Evolutionary conservation across 2,329 filamentous ascomycete species (phyloP), one percentile per base, ranked within the genome.

Genomic region (Phyllosticta citriasiana): DNA sequence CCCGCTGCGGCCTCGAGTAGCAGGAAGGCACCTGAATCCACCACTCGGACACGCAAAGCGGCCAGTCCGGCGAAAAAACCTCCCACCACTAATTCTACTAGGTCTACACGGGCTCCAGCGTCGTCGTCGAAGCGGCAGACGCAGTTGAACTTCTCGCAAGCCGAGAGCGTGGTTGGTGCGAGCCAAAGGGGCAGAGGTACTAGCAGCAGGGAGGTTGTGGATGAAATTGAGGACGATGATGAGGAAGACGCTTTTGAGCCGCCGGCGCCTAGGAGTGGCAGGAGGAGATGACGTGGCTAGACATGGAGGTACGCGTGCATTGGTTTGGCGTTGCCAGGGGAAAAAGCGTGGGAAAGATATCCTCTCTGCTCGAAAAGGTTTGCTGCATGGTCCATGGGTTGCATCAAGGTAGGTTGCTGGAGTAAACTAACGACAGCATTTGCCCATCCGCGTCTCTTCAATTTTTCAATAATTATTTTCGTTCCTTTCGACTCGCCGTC

Each of bases 231-330:
- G 5, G 73, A 75, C 58, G 65, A 66, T 53, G 63, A 64, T 50
- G 74, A 74, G 60, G 71, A 75, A 62, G 73, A 75, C 61, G 74
- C 73, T 19, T 76, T 76, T 57, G 74, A 76, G 57, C 71, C 74
- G 1, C 63, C 67, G 19, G 66, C 71, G 25, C 50, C 64, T 8
- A 66, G 66, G 35, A 59, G 70, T 24, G 64, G 71, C 19, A 60
- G 57, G 47, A 69, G 66, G 7, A 65, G 71, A 35, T 30, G 47
- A 33, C 9, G 25, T 16, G 53, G 40, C n/a, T 59, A 25, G 24
- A 54, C n/a, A 19, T 47, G 14, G 7, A 7, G 40, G 40, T 47
- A n/a, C n/a, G n/a, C 4, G 40, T 47, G 40, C 40, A 47, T 47
- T 7, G 14, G 6, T 47, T n/a, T 47, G 40, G 40, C 40, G 40